These are phyloP conservation scores for Drosera capensis DNA, from an alignment of 148 eudicot genomes.

Conservation along the genomic window DNA sequence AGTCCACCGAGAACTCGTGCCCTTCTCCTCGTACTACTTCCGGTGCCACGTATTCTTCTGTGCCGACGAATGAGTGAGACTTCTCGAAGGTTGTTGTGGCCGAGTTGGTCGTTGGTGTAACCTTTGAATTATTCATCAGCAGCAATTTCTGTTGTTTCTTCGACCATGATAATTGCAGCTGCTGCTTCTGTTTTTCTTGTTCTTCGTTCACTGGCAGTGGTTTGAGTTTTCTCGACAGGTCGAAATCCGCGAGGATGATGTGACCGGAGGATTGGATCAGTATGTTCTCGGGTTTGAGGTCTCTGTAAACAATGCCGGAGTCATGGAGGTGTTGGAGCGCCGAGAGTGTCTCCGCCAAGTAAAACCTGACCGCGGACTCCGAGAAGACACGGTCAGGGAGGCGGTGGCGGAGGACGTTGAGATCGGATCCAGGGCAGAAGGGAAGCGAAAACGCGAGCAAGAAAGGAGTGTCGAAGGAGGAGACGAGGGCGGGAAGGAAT, in stretches of 20 bases:
- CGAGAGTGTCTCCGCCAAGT: conserved; percentile 54
- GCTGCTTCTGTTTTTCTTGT: too few relatives aligned
- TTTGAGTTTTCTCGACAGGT: conserved; percentile 45
- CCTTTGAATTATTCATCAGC: too few relatives aligned
- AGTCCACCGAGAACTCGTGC: conserved; percentile 70
- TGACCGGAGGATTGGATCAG: conserved; percentile 61
- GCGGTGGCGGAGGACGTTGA: conserved; percentile 40
- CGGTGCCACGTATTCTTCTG: conserved; percentile 78
- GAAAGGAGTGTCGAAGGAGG: conserved; percentile 17
- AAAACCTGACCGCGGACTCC: conserved; percentile 43
- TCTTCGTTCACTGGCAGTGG: too few relatives aligned
- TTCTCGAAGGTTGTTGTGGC: conserved; percentile 33
- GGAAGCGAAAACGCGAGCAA: conserved; percentile 56
- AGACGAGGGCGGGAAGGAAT: conserved; percentile 51
- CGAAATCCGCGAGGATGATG: conserved; percentile 77
- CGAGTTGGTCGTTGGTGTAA: too few relatives aligned
- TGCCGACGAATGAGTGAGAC: conserved; percentile 63
- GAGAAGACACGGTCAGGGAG: conserved; percentile 56
- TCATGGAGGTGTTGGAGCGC: conserved; percentile 57
- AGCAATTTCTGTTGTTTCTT: too few relatives aligned
- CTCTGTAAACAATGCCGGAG: conserved; percentile 62
- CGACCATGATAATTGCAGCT: too few relatives aligned
- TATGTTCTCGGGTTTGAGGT: conserved; percentile 71
- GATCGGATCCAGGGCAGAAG: conserved; percentile 74
- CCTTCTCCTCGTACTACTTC: conserved; percentile 66